Evolutionary conservation across 805 yeast genomes (phyloP), one percentile per base, ranked within the genome.

Genomic region (Metschnikowia shivogae): DNA sequence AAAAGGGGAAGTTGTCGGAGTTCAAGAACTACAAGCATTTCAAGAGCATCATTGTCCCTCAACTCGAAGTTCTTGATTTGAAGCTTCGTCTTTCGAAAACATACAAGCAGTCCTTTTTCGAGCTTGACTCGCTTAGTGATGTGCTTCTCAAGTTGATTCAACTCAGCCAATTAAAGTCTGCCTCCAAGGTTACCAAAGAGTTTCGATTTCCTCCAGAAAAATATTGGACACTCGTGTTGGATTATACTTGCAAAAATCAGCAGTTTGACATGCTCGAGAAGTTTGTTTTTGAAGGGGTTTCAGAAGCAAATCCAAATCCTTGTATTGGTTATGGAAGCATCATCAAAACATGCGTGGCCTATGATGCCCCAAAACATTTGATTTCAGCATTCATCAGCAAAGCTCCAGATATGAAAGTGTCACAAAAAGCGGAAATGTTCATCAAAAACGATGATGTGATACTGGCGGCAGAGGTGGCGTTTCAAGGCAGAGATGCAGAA

Each of bases 251-350:
- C 0, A 61, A 68, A 5, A 55, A 71, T 2, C 70, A 76, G 6
- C 77, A 78, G 35, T 83, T 80, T 66, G 81, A 77, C 14, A 79
- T 76, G 32, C 59, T 87, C 27, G 74, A 64, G 47, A 60, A 62
- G 43, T 69, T 70, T 48, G 59, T 67, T 5, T 32, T 30, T 48
- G 26, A 55, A 34, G 29, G 42, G 22, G 26, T 49, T 42, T 17
- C 63, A 1, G 48, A 57, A 26, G 6, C 47, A 2, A 24, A 17
- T 12, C 43, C 34, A 36, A 82, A 78, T 49, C 79, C 93, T 0
- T 85, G 87, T 0, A 85, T 89, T 34, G 89, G 92, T 0, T 83
- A 82, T 47, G 74, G 72, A 48, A 81, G 84, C 0, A 81, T 89
- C 51, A 85, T 72, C 44, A 67, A 74, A 12, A 76, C 78, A 32